These are phyloP conservation scores for Trametes gibbosa DNA, from an alignment of 768 basidiomycete species.

Conservation along the genomic window DNA sequence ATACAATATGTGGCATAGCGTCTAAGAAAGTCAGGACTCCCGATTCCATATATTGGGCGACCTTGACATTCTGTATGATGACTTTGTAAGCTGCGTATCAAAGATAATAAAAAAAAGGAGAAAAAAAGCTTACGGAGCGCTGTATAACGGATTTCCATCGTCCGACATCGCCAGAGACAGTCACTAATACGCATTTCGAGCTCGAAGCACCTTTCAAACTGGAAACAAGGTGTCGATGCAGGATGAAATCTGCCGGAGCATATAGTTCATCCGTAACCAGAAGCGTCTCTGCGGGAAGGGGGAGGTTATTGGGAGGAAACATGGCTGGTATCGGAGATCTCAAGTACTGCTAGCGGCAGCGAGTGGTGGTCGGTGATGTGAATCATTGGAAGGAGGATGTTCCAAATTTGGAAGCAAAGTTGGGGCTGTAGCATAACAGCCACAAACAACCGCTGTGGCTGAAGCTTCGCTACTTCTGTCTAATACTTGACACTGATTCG, in stretches of 20 bases:
- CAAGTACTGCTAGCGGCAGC: no score
- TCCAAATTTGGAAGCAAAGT: constrained; percentile 2
- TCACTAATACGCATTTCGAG: constrained; percentile 49
- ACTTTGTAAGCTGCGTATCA: not conserved
- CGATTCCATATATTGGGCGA: constrained; percentile 31
- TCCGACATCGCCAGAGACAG: constrained; percentile 52
- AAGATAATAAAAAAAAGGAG: not conserved
- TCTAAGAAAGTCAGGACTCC: constrained; percentile 55
- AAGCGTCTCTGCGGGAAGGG: constrained; percentile 48
- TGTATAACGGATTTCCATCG: constrained; percentile 66
- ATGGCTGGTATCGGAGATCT: constrained; percentile 25
- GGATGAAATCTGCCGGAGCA: constrained; percentile 71
- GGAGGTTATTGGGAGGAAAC: constrained; percentile 53
- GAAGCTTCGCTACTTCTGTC: not conserved
- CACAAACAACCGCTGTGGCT: constrained; percentile 17
- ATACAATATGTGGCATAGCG: constrained; percentile 38
- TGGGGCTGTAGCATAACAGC: constrained; percentile 13
- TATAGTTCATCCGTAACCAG: constrained; percentile 69
- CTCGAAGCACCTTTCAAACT: constrained; percentile 46
- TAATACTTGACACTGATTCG: not conserved
- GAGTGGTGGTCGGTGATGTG: not conserved
- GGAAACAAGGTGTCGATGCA: constrained; percentile 51
- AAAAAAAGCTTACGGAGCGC: constrained; percentile 59
- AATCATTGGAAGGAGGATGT: no score
- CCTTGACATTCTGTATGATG: constrained; percentile 32